A percentile compares a stretch with the other conserved stretches of the same genome.
phyloP scores from a whole-genome alignment of 1,284 basidiomycete species.

The Sporisorium exsertum region DNA sequence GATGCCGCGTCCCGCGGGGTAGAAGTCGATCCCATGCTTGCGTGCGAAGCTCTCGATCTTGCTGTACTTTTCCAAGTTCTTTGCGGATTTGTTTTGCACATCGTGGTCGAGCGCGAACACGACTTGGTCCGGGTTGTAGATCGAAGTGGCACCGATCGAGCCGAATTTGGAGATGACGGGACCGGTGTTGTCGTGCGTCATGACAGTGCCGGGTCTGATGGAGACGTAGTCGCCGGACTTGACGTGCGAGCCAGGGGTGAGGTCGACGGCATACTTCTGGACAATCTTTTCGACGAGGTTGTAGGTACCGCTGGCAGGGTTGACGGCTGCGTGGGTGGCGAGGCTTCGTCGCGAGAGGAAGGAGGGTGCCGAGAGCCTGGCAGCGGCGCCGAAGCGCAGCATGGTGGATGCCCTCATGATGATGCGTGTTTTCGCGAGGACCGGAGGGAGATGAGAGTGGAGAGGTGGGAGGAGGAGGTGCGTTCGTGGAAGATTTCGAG shows the following conservation, averaged over 20 bases:
- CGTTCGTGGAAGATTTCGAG: not conserved
- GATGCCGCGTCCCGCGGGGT: slow-evolving; percentile 97
- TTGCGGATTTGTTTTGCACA: slow-evolving; percentile 94
- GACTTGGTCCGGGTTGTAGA: slow-evolving; percentile 84
- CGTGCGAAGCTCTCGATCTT: slow-evolving; percentile 92
- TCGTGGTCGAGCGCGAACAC: slow-evolving; percentile 99
- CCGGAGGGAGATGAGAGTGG: not conserved
- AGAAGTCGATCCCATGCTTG: slow-evolving; percentile 89
- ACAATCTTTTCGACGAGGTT: slow-evolving; percentile 94
- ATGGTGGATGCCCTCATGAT: slow-evolving; percentile 42
- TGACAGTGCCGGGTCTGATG: slow-evolving; percentile 94
- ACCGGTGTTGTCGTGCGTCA: slow-evolving; percentile 85
- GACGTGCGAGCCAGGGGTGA: slow-evolving; percentile 76
- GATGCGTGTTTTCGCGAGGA: not conserved
- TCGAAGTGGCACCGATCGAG: slow-evolving; percentile 88
- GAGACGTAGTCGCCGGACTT: slow-evolving; percentile 98
- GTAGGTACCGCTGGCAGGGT: slow-evolving; percentile 36
- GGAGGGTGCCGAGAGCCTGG: slow-evolving; percentile 10
- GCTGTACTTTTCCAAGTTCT: slow-evolving; percentile 93
- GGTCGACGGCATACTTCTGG: slow-evolving; percentile 92
- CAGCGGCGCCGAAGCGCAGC: slow-evolving; percentile 30
- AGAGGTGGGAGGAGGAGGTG: slow-evolving; percentile 1
- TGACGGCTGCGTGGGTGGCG: slow-evolving; percentile 41
- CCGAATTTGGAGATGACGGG: slow-evolving; percentile 93
- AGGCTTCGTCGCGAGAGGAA: slow-evolving; percentile 32